Evolutionary conservation across 1,139 yeast genomes (phyloP).

Genomic region (Protomyces inouyei): DNA sequence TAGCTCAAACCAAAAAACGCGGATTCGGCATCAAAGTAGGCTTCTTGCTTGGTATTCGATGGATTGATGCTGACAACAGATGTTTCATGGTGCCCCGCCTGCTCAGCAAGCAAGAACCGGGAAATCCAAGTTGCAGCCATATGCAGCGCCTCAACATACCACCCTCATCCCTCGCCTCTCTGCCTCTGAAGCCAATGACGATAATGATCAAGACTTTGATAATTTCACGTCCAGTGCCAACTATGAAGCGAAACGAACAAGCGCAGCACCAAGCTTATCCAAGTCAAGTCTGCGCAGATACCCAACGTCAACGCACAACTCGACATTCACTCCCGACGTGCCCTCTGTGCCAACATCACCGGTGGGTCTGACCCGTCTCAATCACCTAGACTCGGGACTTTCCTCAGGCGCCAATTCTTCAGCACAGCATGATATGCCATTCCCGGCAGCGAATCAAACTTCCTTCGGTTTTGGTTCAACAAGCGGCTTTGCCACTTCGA

Average conservation of each 20-base stretch:
- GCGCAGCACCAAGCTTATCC: slow-evolving; percentile 18
- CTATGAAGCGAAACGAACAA: neutral
- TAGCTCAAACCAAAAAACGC: slow-evolving; percentile 6
- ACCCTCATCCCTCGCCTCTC: slow-evolving; percentile 29
- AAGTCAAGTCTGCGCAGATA: slow-evolving; percentile 3
- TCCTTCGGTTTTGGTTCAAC: neutral
- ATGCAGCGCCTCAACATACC: slow-evolving; percentile 29
- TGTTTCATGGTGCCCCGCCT: slow-evolving; percentile 8
- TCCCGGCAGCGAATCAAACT: neutral
- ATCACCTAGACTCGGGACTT: neutral
- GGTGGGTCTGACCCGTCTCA: neutral
- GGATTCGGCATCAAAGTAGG: slow-evolving; percentile 23
- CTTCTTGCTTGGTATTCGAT: neutral
- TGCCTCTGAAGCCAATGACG: slow-evolving; percentile 28
- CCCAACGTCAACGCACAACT: slow-evolving; percentile 18
- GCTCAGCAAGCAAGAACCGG: slow-evolving; percentile 8
- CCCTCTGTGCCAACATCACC: slow-evolving; percentile 5
- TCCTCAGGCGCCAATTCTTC: neutral
- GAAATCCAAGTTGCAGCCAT: slow-evolving; percentile 13
- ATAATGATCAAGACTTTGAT: slow-evolving; percentile 25
- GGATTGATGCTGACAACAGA: neutral
- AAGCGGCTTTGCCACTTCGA: neutral
- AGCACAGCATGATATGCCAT: neutral
- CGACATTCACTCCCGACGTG: slow-evolving; percentile 1
- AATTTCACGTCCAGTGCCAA: slow-evolving; percentile 8